These are phyloP conservation scores for Colletotrichum cordylinicola DNA, from an alignment of 2,329 filamentous ascomycete species.

Conservation along the genomic window DNA sequence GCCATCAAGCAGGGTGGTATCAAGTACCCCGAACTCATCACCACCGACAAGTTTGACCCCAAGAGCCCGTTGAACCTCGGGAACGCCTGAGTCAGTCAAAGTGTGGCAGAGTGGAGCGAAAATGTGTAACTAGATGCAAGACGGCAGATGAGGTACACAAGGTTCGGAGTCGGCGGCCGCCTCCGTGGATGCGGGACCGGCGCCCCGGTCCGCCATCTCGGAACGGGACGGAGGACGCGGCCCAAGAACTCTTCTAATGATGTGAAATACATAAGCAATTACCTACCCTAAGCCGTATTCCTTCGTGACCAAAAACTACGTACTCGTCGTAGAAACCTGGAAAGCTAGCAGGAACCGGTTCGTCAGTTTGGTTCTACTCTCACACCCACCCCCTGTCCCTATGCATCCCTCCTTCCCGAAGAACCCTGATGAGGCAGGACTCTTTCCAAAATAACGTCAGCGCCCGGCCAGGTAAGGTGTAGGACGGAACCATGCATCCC, in stretches of 20 bases:
- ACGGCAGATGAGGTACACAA: neutral
- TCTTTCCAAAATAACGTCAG: neutral
- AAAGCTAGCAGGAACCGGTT: neutral
- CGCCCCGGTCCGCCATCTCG: neutral
- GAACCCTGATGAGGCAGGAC: neutral
- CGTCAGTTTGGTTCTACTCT: neutral
- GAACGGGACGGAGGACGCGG: neutral
- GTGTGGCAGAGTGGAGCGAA: neutral
- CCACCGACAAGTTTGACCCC: constrained; percentile 62
- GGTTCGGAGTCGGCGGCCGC: neutral
- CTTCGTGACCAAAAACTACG: neutral
- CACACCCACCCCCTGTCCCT: neutral
- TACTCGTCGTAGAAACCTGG: neutral
- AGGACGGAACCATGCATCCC: neutral
- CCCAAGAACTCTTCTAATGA: neutral
- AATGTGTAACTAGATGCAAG: neutral
- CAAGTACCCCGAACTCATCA: constrained; percentile 60
- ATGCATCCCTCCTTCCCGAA: neutral
- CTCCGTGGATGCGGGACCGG: neutral
- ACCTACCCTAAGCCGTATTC: neutral
- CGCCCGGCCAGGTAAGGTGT: neutral
- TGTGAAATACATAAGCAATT: neutral
- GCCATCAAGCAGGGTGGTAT: constrained; percentile 59
- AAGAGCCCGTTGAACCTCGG: constrained; percentile 69
- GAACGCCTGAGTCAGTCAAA: constrained; percentile 29